Conservation (phyloP, 257 asterid genomes). For the Solanum piurae region DNA sequence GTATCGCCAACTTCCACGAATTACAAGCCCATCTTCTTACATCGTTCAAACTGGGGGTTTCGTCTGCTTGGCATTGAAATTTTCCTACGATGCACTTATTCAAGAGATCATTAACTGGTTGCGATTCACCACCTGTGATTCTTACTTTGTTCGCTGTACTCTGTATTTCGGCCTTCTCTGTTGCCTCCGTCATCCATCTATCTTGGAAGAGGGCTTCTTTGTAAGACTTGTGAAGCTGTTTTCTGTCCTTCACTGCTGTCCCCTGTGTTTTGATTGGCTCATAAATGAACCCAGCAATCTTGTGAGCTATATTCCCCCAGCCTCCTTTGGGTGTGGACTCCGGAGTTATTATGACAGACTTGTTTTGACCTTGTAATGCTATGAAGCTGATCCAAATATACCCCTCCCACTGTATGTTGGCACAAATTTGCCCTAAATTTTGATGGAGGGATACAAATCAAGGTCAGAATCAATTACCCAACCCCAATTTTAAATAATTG, state of each 20-base stretch:
- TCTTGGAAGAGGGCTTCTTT: neutral
- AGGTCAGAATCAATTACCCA: neutral
- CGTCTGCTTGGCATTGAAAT: neutral
- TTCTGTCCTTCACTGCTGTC: neutral
- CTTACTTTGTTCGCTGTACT: neutral
- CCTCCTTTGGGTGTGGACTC: neutral
- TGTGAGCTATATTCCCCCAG: neutral
- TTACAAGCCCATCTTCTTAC: too few species aligned
- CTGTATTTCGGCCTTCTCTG: neutral
- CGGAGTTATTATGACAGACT: neutral
- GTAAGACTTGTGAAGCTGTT: neutral
- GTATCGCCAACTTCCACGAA: too few species aligned
- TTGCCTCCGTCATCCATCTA: neutral
- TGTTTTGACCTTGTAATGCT: neutral
- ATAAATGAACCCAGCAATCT: neutral
- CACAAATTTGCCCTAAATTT: neutral
- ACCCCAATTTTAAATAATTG: too few species aligned
- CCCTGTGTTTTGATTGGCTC: neutral
- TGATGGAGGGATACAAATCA: neutral
- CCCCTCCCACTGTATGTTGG: neutral
- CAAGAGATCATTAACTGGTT: neutral
- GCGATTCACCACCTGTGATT: too few species aligned
- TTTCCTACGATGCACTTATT: neutral
- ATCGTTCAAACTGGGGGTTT: neutral
- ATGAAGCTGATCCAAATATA: neutral